Percentiles rank a stretch among this genome's conserved stretches.
phyloP scores from a whole-genome alignment of 345 rosid genomes.

The Gossypium arboreum region DNA sequence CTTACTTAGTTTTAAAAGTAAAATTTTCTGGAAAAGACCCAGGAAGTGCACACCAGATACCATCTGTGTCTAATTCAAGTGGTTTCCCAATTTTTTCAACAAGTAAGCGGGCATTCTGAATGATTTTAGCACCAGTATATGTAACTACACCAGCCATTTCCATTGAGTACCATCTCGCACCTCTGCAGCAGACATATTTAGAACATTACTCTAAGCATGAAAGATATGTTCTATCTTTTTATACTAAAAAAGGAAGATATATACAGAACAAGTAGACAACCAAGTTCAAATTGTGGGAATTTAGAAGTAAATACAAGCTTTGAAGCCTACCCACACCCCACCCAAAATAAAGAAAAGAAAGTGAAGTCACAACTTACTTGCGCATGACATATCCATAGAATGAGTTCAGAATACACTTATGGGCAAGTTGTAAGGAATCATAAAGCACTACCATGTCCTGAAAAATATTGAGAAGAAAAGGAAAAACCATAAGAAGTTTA shows the following conservation, averaged over 20 bases:
- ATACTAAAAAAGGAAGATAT: background rate
- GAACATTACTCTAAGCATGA: slow-evolving; percentile 24
- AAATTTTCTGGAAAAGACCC: slow-evolving; percentile 97
- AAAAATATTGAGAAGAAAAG: slow-evolving; percentile 27
- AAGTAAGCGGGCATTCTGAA: slow-evolving; percentile 92
- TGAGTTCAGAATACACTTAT: slow-evolving; percentile 93
- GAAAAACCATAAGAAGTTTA: slow-evolving; percentile 16
- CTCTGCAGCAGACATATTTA: slow-evolving; percentile 45
- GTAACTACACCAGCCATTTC: slow-evolving; percentile 99
- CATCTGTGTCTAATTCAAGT: slow-evolving; percentile 97
- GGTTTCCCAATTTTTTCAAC: slow-evolving; percentile 96
- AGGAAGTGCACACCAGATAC: slow-evolving; percentile 96
- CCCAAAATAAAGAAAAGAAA: background rate
- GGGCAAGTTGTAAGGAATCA: slow-evolving; percentile 97
- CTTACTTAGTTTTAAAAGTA: slow-evolving; percentile 87
- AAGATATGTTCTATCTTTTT: background rate
- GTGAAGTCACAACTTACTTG: slow-evolving; percentile 53
- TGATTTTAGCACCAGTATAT: slow-evolving; percentile 97
- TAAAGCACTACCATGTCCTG: slow-evolving; percentile 98
- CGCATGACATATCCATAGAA: slow-evolving; percentile 99
- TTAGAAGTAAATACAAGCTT: slow-evolving; percentile 12
- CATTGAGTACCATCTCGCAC: slow-evolving; percentile 99
- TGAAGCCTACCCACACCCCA: background rate
- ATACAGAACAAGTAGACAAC: slow-evolving; percentile 11
- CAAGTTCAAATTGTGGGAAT: slow-evolving; percentile 7